These are phyloP conservation scores for Fusarium chuoi DNA, from an alignment of 2,329 filamentous ascomycete genomes.

Conservation along the genomic window DNA sequence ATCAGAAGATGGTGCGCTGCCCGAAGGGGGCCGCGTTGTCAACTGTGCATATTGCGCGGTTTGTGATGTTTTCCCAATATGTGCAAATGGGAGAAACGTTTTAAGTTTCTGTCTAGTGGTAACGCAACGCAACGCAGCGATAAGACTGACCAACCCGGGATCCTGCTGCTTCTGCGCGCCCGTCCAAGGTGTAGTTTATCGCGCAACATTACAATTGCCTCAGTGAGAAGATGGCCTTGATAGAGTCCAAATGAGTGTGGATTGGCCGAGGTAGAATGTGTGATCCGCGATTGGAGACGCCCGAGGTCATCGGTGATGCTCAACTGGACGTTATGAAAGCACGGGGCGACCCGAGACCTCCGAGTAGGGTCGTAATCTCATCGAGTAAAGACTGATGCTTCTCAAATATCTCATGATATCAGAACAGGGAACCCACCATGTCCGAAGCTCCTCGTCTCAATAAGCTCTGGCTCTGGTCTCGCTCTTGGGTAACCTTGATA, in stretches of 20 bases:
- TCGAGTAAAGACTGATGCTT: not conserved
- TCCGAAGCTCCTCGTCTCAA: not conserved
- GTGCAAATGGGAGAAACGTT: not conserved
- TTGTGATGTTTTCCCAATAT: not conserved
- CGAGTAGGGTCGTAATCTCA: conserved; percentile 4
- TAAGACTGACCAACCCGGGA: not conserved
- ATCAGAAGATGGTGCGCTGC: conserved; percentile 5
- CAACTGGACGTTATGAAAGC: conserved; percentile 2
- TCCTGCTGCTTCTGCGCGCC: not conserved
- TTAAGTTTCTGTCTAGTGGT: not conserved
- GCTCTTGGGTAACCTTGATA: not conserved
- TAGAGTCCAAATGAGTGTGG: not conserved
- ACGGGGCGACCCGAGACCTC: conserved; percentile 14
- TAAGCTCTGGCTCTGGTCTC: not conserved
- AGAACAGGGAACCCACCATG: conserved; percentile 4
- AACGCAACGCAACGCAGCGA: not conserved
- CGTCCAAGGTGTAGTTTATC: not conserved
- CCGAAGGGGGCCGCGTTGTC: not conserved
- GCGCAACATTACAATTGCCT: not conserved
- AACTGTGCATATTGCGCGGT: not conserved
- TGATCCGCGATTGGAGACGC: conserved; percentile 11
- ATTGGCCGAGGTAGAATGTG: not conserved
- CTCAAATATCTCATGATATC: conserved; percentile 29
- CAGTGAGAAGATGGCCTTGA: not conserved
- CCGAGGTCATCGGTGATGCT: conserved; percentile 9